A percentile compares a stretch with the other conserved stretches of the same genome.
Evolutionary conservation across 306 rosid genomes (phyloP).

Genomic region (Cicer yamashitae): DNA sequence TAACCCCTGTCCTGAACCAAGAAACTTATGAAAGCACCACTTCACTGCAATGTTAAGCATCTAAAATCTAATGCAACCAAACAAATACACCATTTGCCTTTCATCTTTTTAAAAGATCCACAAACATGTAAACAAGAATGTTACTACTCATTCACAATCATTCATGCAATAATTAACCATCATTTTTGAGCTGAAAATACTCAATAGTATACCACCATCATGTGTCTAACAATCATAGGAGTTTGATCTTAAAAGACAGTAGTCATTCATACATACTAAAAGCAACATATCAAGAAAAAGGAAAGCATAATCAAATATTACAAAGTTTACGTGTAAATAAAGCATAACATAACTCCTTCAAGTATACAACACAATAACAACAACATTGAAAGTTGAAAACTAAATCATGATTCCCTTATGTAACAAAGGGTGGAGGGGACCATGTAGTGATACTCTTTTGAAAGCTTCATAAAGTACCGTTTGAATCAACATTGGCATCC

Average conservation of each 20-base stretch:
- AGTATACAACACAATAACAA: conserved; percentile 44
- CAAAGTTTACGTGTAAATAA: conserved; percentile 42
- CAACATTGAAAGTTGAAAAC: conserved; percentile 36
- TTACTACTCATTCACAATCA: conserved; percentile 31
- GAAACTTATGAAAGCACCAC: conserved; percentile 45
- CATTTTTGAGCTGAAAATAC: conserved; percentile 22
- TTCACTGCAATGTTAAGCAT: conserved; percentile 38
- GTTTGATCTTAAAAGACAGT: conserved; percentile 37
- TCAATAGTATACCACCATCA: neutral
- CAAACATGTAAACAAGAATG: conserved; percentile 35
- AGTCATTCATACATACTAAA: conserved; percentile 21
- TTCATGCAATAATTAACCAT: conserved; percentile 44
- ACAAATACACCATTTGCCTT: conserved; percentile 38
- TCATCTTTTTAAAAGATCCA: neutral
- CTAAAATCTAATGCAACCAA: conserved; percentile 30
- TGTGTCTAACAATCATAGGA: conserved; percentile 36
- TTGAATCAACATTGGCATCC: conserved; percentile 55
- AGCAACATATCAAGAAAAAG: conserved; percentile 38
- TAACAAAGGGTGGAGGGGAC: conserved; percentile 6
- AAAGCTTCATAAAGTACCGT: conserved; percentile 47
- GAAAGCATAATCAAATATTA: conserved; percentile 37
- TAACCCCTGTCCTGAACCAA: neutral
- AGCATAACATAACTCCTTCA: conserved; percentile 48
- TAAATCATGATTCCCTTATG: conserved; percentile 46
- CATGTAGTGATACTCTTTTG: conserved; percentile 19